Base-by-base conservation (phyloP, 768 basidiomycete species). In the Panus rudis region DNA sequence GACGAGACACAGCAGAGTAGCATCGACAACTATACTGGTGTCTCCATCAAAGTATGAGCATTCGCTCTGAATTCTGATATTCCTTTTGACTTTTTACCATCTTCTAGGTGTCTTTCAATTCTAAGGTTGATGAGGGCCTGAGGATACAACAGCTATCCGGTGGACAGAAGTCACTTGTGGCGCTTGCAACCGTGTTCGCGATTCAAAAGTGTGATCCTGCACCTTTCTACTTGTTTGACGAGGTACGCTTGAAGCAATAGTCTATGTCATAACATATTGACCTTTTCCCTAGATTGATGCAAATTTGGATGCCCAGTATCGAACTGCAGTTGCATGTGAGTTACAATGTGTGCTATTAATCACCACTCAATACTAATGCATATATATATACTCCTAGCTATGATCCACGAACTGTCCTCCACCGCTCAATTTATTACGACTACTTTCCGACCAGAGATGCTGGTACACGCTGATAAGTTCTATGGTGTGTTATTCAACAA, bases 171-270 rank as follows among this genome's bases (percentile, higher is more conserved):
- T 93, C 92, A 1, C 71, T 99, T 6, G 96, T 98, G 10, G 96
- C 96, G 0, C 79, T 99, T 23, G 92, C 96, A 3, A 85, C 90
- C 25, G 93, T 99, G 20, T 98, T 99, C 56, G 92, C 94, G 13
- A 98, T 98, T 52, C 96, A 99, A 65, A 97, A 96, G 64, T 98
- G 94, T 59, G 96, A 99, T 56, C 96, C 96, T 2, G 94, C 96
- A 0, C 96, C 96, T 2, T 99, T 99, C 69, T 98, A 98, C 63
- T 73, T 99, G n/a, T 98, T 99, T 55, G 96, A 99, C 59, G 96
- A 98, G 71, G 84, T 83, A 47, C 19, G 52, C 48, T n/a, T n/a
- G n/a, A n/a, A n/a, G n/a, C n/a, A n/a, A n/a, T n/a, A n/a, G n/a
- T n/a, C n/a, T n/a, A n/a, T n/a, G n/a, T n/a, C 6, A 16, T 28